A percentile compares a stretch with the other conserved stretches of the same genome.
phyloP scores from a whole-genome alignment of 1,284 basidiomycete genomes.

The Cutaneotrichosporon sp. region DNA sequence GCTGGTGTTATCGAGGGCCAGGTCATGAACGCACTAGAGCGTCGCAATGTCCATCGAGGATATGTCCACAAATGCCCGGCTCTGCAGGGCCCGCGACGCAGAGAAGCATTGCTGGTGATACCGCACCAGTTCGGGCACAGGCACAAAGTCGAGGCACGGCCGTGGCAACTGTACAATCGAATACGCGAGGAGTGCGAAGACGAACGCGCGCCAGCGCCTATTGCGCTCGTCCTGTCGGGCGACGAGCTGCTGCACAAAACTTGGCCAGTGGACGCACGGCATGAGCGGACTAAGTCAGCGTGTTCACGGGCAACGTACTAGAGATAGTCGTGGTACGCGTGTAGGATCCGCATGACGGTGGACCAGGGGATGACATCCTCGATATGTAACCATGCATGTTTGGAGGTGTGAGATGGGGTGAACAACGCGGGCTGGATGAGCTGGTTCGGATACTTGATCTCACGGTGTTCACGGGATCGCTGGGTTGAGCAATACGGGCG shows the following conservation, averaged over 20 bases:
- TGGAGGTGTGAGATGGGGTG: not conserved
- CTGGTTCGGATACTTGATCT: not conserved
- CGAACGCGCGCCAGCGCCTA: slow-evolving; percentile 2
- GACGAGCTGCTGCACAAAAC: slow-evolving; percentile 2
- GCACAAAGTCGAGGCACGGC: not conserved
- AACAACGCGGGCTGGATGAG: not conserved
- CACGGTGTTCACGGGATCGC: not conserved
- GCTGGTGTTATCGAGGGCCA: not conserved
- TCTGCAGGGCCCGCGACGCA: not conserved
- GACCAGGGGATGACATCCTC: not conserved
- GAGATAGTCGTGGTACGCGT: slow-evolving; percentile 2
- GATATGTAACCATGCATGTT: not conserved
- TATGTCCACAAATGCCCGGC: not conserved
- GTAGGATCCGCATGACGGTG: not conserved
- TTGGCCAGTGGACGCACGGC: slow-evolving; percentile 6
- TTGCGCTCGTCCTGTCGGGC: not conserved
- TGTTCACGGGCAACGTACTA: not conserved
- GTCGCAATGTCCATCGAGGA: not conserved
- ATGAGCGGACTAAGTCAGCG: not conserved
- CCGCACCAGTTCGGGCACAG: not conserved
- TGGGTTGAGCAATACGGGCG: not conserved
- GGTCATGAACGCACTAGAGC: not conserved
- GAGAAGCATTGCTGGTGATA: slow-evolving; percentile 3
- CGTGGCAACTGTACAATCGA: slow-evolving; percentile 3
- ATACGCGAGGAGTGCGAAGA: not conserved